Percentiles rank a stretch among this genome's conserved stretches.
phyloP scores from a whole-genome alignment of 768 basidiomycete species.

The Crassisporium funariophilum region DNA sequence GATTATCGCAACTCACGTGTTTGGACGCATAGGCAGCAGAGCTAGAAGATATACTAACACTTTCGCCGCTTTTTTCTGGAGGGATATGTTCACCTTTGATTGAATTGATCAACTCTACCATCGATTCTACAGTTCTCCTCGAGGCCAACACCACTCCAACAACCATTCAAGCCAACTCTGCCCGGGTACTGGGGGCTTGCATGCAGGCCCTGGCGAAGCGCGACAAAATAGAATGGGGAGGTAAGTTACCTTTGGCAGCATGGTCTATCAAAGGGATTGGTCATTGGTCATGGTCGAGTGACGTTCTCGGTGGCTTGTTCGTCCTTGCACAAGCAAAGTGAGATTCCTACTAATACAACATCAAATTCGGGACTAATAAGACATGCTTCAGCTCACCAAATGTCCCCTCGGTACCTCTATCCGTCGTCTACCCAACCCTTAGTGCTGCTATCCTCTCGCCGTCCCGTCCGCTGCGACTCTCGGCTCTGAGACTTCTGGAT shows the following conservation, averaged over 20 bases:
- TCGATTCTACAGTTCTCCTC: constrained; percentile 16
- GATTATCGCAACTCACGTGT: constrained; percentile 1
- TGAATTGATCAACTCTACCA: constrained; percentile 41
- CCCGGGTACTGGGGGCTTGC: constrained; percentile 64
- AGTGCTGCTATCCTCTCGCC: constrained; percentile 68
- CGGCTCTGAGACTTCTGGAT: constrained; percentile 63
- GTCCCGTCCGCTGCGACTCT: constrained; percentile 63
- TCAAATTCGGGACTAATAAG: not conserved
- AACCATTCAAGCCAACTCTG: constrained; percentile 32
- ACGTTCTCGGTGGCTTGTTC: constrained; percentile 57
- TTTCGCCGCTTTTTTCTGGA: constrained; percentile 54
- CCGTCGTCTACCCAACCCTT: constrained; percentile 55
- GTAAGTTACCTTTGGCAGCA: constrained; percentile 42
- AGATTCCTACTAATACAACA: constrained; percentile 5
- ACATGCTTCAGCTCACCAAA: constrained; percentile 23
- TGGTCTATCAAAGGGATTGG: constrained; percentile 51
- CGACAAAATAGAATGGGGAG: constrained; percentile 46
- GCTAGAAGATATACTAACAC: constrained; percentile 53
- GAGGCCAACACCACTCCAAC: constrained; percentile 16
- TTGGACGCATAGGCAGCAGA: constrained; percentile 43
- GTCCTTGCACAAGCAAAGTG: constrained; percentile 51
- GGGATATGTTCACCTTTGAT: constrained; percentile 44
- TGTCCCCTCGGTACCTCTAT: constrained; percentile 36
- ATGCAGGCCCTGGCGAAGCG: constrained; percentile 53
- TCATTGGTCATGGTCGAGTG: constrained; percentile 61